Evolutionary conservation across 2,329 filamentous ascomycete species (phyloP).

Genomic region (Mollisia scopiformis): DNA sequence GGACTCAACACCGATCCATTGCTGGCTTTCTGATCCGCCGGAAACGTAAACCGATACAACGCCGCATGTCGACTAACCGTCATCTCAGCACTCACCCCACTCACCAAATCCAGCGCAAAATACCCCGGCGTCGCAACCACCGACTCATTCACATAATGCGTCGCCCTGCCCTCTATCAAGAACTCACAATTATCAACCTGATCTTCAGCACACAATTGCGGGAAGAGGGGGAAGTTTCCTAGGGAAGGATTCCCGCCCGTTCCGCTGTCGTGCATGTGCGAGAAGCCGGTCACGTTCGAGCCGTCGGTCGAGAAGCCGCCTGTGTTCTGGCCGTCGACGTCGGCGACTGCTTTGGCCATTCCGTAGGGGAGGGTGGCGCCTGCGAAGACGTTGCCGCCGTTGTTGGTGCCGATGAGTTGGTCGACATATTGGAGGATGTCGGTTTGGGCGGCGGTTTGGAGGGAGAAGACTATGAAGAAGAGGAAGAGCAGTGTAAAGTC

Average conservation of each 20-base stretch:
- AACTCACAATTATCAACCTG: constrained; percentile 61
- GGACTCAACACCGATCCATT: constrained; percentile 44
- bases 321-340: constrained; percentile 50
- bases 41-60: constrained; percentile 67
- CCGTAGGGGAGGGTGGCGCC: constrained; percentile 57
- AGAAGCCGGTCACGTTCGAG: constrained; percentile 53
- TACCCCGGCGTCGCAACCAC: constrained; percentile 65
- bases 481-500: background rate
- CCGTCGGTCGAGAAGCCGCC: constrained; percentile 51
- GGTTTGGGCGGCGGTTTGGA: background rate
- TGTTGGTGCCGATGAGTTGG: constrained; percentile 55
- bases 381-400: constrained; percentile 56
- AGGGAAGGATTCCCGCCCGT: constrained; percentile 49
- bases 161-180: constrained; percentile 40
- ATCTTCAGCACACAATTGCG: constrained; percentile 45
- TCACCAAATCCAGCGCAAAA: constrained; percentile 61
- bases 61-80: constrained; percentile 65
- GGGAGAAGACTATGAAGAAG: background rate
- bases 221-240: constrained; percentile 51
- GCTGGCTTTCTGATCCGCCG: constrained; percentile 39
- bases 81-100: constrained; percentile 65
- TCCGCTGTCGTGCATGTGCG: constrained; percentile 48
- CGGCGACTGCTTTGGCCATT: constrained; percentile 58
- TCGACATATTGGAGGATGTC: constrained; percentile 42
- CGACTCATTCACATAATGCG: constrained; percentile 46